Evolutionary conservation across 23 red algal genomes (phyloP).

Genomic region (Cyanidium caldarium): DNA sequence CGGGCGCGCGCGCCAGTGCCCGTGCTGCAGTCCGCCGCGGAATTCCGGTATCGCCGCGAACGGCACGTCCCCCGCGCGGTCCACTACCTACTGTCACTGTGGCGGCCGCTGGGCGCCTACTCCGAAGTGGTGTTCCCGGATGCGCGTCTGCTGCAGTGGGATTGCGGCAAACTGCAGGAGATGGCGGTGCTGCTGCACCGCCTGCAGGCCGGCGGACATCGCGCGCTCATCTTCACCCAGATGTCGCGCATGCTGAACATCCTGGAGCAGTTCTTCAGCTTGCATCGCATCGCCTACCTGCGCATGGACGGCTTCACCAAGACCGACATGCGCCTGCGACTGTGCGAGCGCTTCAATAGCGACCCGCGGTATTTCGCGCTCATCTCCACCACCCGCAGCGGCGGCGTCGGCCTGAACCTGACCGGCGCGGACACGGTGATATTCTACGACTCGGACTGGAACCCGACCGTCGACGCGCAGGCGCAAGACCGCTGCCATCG

Average conservation of each 20-base stretch:
- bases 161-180: constrained; percentile 85
- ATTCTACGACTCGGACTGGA: constrained; percentile 97
- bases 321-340: constrained; percentile 59
- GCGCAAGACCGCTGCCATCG: constrained; percentile 93
- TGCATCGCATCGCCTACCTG: constrained; percentile 55
- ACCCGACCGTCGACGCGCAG: constrained; percentile 86
- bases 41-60: neutral
- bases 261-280: constrained; percentile 70
- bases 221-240: constrained; percentile 87
- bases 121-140: constrained; percentile 54
- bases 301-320: constrained; percentile 76
- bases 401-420: constrained; percentile 82
- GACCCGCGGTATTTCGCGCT: constrained; percentile 64
- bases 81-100: neutral
- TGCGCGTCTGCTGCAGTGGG: constrained; percentile 76
- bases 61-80: no score
- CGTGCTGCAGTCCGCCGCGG: neutral
- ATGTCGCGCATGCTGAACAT: constrained; percentile 89
- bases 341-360: constrained; percentile 73
- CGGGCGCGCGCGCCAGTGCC: neutral
- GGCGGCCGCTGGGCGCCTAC: constrained; percentile 18
- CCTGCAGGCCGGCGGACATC: constrained; percentile 34
- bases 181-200: constrained; percentile 33
- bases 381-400: constrained; percentile 67
- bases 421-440: constrained; percentile 85